Evolutionary conservation across 2,329 filamentous ascomycete species (phyloP).

Genomic region (Paecilomyces sp.): DNA sequence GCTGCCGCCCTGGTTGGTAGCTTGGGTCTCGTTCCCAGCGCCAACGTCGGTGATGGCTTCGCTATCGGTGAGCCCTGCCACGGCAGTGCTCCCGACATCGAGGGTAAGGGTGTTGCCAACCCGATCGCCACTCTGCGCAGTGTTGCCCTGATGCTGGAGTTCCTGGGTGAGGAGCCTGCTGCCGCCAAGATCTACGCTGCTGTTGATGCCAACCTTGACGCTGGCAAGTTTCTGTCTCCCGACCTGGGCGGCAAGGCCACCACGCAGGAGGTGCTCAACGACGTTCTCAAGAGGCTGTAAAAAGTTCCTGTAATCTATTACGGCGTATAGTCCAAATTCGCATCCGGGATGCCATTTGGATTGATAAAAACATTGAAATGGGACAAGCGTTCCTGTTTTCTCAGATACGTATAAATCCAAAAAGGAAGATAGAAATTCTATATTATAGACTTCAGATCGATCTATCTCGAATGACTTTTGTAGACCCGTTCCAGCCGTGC

Average conservation of each 20-base stretch:
- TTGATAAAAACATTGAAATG: neutral
- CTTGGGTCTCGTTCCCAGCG: conserved; percentile 84
- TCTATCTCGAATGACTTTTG: neutral
- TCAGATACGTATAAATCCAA: neutral
- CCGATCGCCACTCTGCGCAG: conserved; percentile 91
- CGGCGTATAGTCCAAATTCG: neutral
- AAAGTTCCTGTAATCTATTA: neutral
- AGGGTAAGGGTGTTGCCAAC: conserved; percentile 88
- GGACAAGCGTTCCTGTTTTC: neutral
- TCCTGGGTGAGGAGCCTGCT: conserved; percentile 77
- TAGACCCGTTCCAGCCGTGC: neutral
- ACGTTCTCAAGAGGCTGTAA: conserved; percentile 77
- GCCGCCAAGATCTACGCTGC: conserved; percentile 86
- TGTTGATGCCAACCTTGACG: conserved; percentile 82
- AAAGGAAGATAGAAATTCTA: neutral
- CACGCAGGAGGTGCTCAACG: conserved; percentile 78
- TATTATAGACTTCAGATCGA: neutral
- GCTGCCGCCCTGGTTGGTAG: conserved; percentile 89
- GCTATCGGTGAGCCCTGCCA: conserved; percentile 98
- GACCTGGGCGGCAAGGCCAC: conserved; percentile 83
- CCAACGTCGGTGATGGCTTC: conserved; percentile 90
- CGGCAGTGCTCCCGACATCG: conserved; percentile 90
- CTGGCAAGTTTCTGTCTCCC: conserved; percentile 74
- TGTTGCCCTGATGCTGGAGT: conserved; percentile 92
- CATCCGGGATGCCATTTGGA: neutral